Base-by-base conservation (phyloP, 495 filamentous ascomycete species). In the Penicillium canescens region DNA sequence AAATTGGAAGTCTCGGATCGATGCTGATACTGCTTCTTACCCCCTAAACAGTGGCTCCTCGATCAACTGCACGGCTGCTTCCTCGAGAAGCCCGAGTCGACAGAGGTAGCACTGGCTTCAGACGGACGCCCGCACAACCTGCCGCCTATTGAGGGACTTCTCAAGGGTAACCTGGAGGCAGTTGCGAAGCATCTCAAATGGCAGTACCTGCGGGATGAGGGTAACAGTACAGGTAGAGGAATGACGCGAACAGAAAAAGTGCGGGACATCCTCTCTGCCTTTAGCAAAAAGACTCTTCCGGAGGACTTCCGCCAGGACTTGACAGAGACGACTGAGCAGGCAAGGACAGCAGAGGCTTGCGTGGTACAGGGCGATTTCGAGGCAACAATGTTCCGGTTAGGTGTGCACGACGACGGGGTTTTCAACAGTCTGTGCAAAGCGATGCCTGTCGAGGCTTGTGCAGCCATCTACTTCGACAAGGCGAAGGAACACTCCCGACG, bases 261-360 rank as follows among this genome's bases (percentile, higher is more conserved):
- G 3, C 67, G 70, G 41, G 79, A 82, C 52, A 73, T 82, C 13
- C 59, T 82, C 43, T 78, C 77, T 37, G 75, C 77, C 7, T 82
- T 82, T 56, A 71, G 66, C 47, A 46, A 59, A 10, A 57, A 61
- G 7, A 66, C 66, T 10, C 67, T 80, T 1, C 77, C 79, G 11
- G 72, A 76, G 35, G 75, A 78, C n/a, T 77, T 74, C 55, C 69
- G 72, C 7, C 66, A 39, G 14, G 72, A 80, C 39, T 57, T 77
- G 11, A 58, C 62, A 38, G 71, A 73, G 39, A 64, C 66, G 6
- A 50, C 52, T 0, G 47, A 55, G 20, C 48, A 61, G 16, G 24
- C 56, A 5, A 60, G 66, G 9, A 72, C 70, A 20, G 60, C 71
- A 18, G 75, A 78, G 56, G 67, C 76, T 37, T 73, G 75, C 54